Percentiles rank a stretch among this genome's conserved stretches.
These are phyloP conservation scores for Diaporthe ampelina DNA, from an alignment of 2,329 filamentous ascomycete species.

Conservation along the genomic window DNA sequence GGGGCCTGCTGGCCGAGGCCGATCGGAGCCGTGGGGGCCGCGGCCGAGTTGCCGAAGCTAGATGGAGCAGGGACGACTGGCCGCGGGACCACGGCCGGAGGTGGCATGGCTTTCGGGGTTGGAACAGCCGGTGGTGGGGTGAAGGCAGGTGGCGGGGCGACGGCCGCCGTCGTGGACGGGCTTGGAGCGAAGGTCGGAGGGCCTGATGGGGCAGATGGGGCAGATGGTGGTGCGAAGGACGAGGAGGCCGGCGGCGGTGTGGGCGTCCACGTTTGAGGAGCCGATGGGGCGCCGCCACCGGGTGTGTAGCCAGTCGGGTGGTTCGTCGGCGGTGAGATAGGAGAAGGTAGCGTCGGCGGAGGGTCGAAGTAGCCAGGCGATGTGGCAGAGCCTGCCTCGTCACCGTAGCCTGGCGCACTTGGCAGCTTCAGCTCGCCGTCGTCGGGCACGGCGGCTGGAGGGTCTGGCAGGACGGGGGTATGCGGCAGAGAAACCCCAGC, in stretches of 20 bases:
- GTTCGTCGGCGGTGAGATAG: conserved; percentile 49
- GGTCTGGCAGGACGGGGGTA: conserved; percentile 52
- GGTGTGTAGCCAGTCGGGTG: conserved; percentile 46
- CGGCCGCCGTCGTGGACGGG: conserved; percentile 46
- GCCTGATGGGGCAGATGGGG: conserved; percentile 46
- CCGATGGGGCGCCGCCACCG: conserved; percentile 44
- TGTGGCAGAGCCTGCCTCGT: conserved; percentile 34
- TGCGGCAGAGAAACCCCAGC: conserved; percentile 53
- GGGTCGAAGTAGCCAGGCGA: conserved; percentile 41
- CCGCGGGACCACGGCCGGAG: conserved; percentile 42
- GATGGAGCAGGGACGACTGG: conserved; percentile 42
- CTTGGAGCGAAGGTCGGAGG: conserved; percentile 48
- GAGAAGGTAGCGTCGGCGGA: conserved; percentile 44
- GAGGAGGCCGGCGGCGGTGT: conserved; percentile 50
- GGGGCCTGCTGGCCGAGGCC: conserved; percentile 44
- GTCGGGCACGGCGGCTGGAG: conserved; percentile 44
- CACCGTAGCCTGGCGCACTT: conserved; percentile 46
- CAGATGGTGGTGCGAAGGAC: conserved; percentile 48
- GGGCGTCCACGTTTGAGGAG: conserved; percentile 44
- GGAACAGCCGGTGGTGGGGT: conserved; percentile 43
- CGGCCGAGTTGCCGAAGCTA: conserved; percentile 12
- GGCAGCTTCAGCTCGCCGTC: conserved; percentile 48
- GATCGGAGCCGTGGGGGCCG: conserved; percentile 35
- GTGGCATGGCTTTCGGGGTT: conserved; percentile 38
- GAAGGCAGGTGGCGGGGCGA: conserved; percentile 48